Base-by-base conservation (phyloP, 1,284 basidiomycete genomes). In the Phellinidium pouzarii region DNA sequence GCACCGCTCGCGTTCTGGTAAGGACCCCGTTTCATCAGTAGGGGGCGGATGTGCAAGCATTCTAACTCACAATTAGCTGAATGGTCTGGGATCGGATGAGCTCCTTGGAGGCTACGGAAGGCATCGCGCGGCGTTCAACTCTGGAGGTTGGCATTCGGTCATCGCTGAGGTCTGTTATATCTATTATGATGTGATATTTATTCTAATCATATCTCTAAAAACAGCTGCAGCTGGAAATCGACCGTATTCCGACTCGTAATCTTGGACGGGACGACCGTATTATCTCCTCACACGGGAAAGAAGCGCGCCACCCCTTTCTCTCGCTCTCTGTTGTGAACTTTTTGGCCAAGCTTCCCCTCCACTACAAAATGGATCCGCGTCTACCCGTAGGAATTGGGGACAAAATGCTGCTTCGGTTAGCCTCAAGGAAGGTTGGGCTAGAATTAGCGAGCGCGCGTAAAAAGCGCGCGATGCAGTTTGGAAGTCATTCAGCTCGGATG, bases 391-490 rank as follows among this genome's bases (percentile, higher is more conserved):
- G 89, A 1, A 54, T 80, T 0, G 95, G 94, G 1, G 96, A 99
- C 65, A 99, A 99, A 71, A 73, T 85, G 64, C 65, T 99, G 25
- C 66, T 99, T 44, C 72, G 95, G 44, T 65, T 87, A 12, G 83
- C 86, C 0, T 81, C 86, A 25, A 66, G 71, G 53, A 78, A 78
- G 54, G 62, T 90, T 14, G 91, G 92, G 0, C 70, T 95, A 40
- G 64, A 75, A 1, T 75, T 81, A 54, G 85, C 90, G 3, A 84
- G 84, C 51, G 60, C 60, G 46, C 74, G 91, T 56, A 91, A 87
- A 62, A 99, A 99, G 71, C 67, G 90, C 49, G 95, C 95, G 4
- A 98, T 98, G 87, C 95, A 99, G 65, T 99, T 99, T 72, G 95
- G 95, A 2, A 91, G 87, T 57, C 80, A 89, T 65, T 93, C 91